These are phyloP conservation scores for Posidonia oceanica DNA, from an alignment of 116 monocot genomes.

Conservation along the genomic window DNA sequence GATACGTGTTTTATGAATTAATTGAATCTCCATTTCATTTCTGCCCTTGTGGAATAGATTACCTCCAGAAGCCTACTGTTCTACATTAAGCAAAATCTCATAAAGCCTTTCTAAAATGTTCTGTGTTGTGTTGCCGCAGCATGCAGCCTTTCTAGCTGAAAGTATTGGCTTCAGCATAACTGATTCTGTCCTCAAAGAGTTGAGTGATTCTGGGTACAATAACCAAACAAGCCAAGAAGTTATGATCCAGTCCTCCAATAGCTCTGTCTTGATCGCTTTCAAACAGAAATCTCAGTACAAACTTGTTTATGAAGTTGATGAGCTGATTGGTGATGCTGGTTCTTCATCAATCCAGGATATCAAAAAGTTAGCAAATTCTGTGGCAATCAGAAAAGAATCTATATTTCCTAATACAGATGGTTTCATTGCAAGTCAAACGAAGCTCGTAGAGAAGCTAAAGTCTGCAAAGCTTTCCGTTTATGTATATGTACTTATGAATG, in stretches of 20 bases:
- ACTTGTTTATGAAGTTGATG: conserved; percentile 52
- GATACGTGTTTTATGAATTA: too few relatives aligned
- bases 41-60: too few relatives aligned
- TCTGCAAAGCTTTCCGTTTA: conserved; percentile 48
- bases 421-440: conserved; percentile 33
- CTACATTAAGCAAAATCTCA: too few relatives aligned
- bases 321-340: conserved; percentile 32
- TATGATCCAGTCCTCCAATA: conserved; percentile 54
- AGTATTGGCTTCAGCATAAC: conserved; percentile 31
- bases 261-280: conserved; percentile 52
- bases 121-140: conserved; percentile 13
- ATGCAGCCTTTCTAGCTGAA: conserved; percentile 66
- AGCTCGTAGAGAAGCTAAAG: conserved; percentile 31
- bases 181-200: conserved; percentile 34
- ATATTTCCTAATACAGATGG: conserved; percentile 26
- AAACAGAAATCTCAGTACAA: conserved; percentile 48
- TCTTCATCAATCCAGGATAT: conserved; percentile 55
- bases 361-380: conserved; percentile 50
- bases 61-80: too few relatives aligned
- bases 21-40: too few relatives aligned
- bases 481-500: conserved; percentile 53
- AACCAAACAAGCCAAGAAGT: conserved; percentile 46
- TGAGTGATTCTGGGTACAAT: conserved; percentile 34
- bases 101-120: too few relatives aligned
- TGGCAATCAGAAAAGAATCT: conserved; percentile 43